phyloP scores from a whole-genome alignment of 1,139 yeast genomes.

The Hemisphaericaspora lyxosophila region DNA sequence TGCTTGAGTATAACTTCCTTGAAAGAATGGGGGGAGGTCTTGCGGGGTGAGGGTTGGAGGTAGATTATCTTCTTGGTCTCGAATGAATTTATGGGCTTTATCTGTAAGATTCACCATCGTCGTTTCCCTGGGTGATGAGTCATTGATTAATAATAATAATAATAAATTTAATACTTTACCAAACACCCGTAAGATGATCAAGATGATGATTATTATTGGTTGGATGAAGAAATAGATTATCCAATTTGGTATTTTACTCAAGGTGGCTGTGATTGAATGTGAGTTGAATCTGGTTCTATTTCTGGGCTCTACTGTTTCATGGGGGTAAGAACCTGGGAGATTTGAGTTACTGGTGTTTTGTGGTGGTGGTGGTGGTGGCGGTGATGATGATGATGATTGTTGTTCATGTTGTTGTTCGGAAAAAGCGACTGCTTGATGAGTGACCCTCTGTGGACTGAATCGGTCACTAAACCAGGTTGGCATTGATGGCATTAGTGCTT shows the following conservation, averaged over 20 bases:
- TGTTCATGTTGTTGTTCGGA: not conserved
- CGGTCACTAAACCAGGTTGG: not conserved
- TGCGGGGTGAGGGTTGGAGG: not conserved
- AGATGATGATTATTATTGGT: constrained; percentile 29
- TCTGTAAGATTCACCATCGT: constrained; percentile 30
- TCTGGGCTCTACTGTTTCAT: constrained; percentile 1
- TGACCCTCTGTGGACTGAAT: not conserved
- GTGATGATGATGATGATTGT: not conserved
- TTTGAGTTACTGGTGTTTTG: constrained; percentile 3
- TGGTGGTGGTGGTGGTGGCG: not conserved
- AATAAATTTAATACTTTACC: constrained; percentile 27
- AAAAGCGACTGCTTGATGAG: not conserved
- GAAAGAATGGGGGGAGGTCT: constrained; percentile 50
- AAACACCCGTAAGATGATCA: constrained; percentile 24
- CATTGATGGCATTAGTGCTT: not conserved
- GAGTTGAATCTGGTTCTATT: constrained; percentile 16
- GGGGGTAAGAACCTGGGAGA: constrained; percentile 12
- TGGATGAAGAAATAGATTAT: constrained; percentile 24
- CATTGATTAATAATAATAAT: constrained; percentile 31
- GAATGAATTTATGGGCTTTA: constrained; percentile 33
- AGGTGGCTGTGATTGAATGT: constrained; percentile 10
- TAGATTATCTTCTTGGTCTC: constrained; percentile 37
- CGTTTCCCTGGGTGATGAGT: constrained; percentile 5
- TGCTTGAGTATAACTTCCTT: constrained; percentile 79
- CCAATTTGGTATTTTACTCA: constrained; percentile 13